Percentiles rank a stretch among this genome's conserved stretches.
Evolutionary conservation across 495 filamentous ascomycete genomes (phyloP).

Genomic region (Xylaria longipes): DNA sequence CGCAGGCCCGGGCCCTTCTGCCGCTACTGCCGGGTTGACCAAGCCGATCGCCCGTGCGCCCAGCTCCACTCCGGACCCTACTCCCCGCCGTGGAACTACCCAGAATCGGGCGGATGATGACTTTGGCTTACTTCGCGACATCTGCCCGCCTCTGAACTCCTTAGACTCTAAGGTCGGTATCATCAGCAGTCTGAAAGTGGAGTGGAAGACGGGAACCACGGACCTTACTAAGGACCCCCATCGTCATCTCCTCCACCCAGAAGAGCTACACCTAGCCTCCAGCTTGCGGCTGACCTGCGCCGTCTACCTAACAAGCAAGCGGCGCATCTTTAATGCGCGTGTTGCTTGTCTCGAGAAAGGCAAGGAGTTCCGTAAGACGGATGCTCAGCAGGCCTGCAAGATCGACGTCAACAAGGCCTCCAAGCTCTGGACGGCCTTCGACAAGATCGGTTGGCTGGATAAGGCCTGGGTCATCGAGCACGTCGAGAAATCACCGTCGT

Average conservation of each 20-base stretch:
- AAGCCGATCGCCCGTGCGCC: constrained; percentile 31
- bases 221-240: constrained; percentile 83
- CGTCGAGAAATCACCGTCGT: constrained; percentile 38
- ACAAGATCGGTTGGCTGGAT: constrained; percentile 88
- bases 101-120: constrained; percentile 83
- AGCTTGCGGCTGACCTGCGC: constrained; percentile 85
- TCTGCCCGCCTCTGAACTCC: constrained; percentile 72
- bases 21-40: constrained; percentile 43
- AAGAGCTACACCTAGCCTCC: constrained; percentile 79
- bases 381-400: constrained; percentile 95
- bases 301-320: constrained; percentile 93
- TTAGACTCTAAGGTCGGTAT: constrained; percentile 55
- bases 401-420: constrained; percentile 99
- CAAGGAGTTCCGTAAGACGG: constrained; percentile 97
- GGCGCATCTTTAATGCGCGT: constrained; percentile 90
- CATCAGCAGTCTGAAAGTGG: constrained; percentile 75
- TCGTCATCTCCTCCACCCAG: constrained; percentile 74
- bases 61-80: constrained; percentile 52
- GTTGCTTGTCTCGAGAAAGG: constrained; percentile 69
- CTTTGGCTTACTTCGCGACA: constrained; percentile 79
- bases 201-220: constrained; percentile 84
- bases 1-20: constrained; percentile 42
- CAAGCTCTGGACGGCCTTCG: constrained; percentile 91
- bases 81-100: constrained; percentile 46
- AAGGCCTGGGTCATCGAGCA: constrained; percentile 63